phyloP scores from a whole-genome alignment of 2,329 filamentous ascomycete species.

The Talaromyces sp. region DNA sequence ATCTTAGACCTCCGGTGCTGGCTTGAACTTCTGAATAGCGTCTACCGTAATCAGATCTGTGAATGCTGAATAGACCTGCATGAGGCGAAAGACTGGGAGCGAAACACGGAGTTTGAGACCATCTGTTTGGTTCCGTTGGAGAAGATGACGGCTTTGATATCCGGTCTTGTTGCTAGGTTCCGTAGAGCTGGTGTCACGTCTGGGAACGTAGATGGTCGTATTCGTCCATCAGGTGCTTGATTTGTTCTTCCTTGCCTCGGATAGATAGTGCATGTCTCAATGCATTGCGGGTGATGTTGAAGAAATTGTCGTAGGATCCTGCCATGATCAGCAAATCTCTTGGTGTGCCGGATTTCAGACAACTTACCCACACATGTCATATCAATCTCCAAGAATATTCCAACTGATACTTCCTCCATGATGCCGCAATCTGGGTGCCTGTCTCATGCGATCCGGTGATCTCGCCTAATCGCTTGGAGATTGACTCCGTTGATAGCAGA shows the following conservation, averaged over 20 bases:
- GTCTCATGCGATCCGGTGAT: conserved; percentile 56
- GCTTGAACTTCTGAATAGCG: conserved; percentile 59
- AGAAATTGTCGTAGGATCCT: conserved; percentile 61
- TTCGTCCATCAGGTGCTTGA: conserved; percentile 53
- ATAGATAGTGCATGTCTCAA: conserved; percentile 60
- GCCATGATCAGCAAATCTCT: neutral
- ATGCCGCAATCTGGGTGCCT: conserved; percentile 52
- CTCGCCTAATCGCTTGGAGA: conserved; percentile 54
- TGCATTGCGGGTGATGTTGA: conserved; percentile 56
- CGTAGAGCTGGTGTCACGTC: conserved; percentile 56
- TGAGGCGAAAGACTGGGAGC: conserved; percentile 53
- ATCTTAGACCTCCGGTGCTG: conserved; percentile 57
- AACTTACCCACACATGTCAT: conserved; percentile 67
- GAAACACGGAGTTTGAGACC: conserved; percentile 56
- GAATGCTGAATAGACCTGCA: conserved; percentile 46
- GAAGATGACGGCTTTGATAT: conserved; percentile 58
- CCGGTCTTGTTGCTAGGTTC: conserved; percentile 37
- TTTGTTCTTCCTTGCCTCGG: conserved; percentile 48
- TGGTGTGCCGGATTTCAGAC: neutral
- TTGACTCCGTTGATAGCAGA: conserved; percentile 65
- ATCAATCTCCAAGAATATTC: conserved; percentile 74
- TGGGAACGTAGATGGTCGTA: conserved; percentile 62
- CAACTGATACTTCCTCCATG: conserved; percentile 66
- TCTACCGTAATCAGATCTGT: conserved; percentile 58
- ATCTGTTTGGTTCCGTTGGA: conserved; percentile 64